These are phyloP conservation scores for Trametes sanguinea DNA, from an alignment of 768 basidiomycete genomes.

Conservation along the genomic window DNA sequence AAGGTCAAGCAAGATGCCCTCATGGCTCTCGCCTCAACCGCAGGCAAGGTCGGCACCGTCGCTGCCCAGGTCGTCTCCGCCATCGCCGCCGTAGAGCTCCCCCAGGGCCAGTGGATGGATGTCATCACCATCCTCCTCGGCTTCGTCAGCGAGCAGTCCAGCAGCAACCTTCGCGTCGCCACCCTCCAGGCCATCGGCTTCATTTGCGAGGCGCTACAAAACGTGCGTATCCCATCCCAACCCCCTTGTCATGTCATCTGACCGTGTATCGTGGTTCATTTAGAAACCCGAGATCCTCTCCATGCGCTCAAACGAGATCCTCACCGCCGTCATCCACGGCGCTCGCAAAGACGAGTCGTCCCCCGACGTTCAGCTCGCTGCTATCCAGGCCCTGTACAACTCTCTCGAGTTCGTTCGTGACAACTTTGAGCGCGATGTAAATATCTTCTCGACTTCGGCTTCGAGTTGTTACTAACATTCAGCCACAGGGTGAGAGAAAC, in stretches of 20 bases:
- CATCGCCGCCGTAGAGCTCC: slow-evolving; percentile 91
- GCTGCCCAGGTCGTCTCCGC: slow-evolving; percentile 94
- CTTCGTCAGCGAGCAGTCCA: slow-evolving; percentile 76
- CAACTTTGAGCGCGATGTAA: slow-evolving; percentile 95
- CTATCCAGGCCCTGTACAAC: slow-evolving; percentile 90
- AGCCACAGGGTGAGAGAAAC: slow-evolving; percentile 88
- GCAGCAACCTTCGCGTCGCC: slow-evolving; percentile 76
- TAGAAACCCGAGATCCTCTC: slow-evolving; percentile 93
- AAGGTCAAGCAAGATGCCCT: slow-evolving; percentile 91
- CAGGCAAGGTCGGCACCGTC: slow-evolving; percentile 75
- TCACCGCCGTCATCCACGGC: slow-evolving; percentile 98
- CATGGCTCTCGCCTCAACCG: slow-evolving; percentile 73
- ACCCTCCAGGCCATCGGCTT: slow-evolving; percentile 95
- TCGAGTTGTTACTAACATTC: not conserved
- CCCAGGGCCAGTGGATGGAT: slow-evolving; percentile 84
- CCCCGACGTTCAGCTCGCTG: slow-evolving; percentile 87
- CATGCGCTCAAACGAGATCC: slow-evolving; percentile 91
- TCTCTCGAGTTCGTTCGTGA: slow-evolving; percentile 97
- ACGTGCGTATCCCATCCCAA: slow-evolving; percentile 59
- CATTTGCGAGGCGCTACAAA: slow-evolving; percentile 81
- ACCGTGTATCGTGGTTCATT: not conserved
- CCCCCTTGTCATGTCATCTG: not conserved
- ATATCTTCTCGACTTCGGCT: slow-evolving; percentile 29
- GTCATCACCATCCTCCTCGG: slow-evolving; percentile 86
- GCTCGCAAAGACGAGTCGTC: slow-evolving; percentile 95